A percentile compares a stretch with the other conserved stretches of the same genome.
Evolutionary conservation across 2,329 filamentous ascomycete species (phyloP).

Genomic region (Lachnellula arida): DNA sequence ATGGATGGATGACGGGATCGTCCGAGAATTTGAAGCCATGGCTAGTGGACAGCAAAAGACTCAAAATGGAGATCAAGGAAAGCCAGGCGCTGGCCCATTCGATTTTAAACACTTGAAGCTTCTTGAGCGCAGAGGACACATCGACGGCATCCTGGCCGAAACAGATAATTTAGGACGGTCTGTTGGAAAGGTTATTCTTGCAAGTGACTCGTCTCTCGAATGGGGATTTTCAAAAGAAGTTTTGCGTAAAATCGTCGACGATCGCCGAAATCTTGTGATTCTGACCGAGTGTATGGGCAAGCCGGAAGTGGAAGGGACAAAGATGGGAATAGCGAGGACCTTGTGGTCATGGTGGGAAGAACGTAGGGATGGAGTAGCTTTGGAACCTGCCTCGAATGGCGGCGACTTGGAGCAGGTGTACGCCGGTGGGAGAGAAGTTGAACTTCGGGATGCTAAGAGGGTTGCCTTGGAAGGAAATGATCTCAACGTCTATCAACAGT

Average conservation of each 20-base stretch:
- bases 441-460: conserved; percentile 56
- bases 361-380: conserved; percentile 56
- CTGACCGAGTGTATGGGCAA: conserved; percentile 69
- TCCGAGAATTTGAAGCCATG: conserved; percentile 81
- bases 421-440: conserved; percentile 57
- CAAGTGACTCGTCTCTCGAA: conserved; percentile 83
- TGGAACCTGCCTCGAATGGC: conserved; percentile 48
- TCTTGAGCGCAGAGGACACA: conserved; percentile 74
- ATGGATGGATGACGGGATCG: conserved; percentile 97
- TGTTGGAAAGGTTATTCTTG: conserved; percentile 72
- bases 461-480: conserved; percentile 71
- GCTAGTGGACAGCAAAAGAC: conserved; percentile 37
- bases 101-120: conserved; percentile 83
- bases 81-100: conserved; percentile 65
- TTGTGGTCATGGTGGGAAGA: conserved; percentile 80
- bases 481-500: conserved; percentile 81
- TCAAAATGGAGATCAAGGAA: conserved; percentile 40
- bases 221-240: conserved; percentile 92
- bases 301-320: conserved; percentile 22
- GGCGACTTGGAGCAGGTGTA: conserved; percentile 63
- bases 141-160: conserved; percentile 61
- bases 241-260: conserved; percentile 67
- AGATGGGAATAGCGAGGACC: conserved; percentile 55
- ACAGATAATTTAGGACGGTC: conserved; percentile 38
- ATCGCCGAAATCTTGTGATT: conserved; percentile 78